Percentiles rank a stretch among this genome's conserved stretches.
phyloP scores from a whole-genome alignment of 148 eudicot species.

The Suaeda aralocaspica region DNA sequence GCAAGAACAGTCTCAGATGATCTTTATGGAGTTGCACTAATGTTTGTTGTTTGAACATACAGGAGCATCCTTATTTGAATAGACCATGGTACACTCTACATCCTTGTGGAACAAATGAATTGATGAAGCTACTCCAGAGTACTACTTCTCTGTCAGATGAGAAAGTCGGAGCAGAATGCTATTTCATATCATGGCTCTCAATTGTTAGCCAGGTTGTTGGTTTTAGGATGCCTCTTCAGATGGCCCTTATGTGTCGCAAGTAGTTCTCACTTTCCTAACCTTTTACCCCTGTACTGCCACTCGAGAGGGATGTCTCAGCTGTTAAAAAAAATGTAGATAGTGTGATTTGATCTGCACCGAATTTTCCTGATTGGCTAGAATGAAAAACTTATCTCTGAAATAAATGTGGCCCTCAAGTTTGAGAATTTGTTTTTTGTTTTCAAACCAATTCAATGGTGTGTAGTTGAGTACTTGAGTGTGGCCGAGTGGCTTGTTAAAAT shows the following conservation, averaged over 20 bases:
- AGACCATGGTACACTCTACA: constrained; percentile 87
- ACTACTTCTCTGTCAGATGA: constrained; percentile 27
- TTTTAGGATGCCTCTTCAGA: constrained; percentile 56
- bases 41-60: constrained; percentile 1
- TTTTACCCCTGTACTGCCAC: background rate
- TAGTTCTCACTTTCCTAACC: constrained; percentile 1
- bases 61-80: constrained; percentile 91
- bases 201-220: constrained; percentile 89
- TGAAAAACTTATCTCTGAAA: no score
- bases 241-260: constrained; percentile 26
- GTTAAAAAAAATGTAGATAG: no score
- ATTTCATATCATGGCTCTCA: constrained; percentile 76
- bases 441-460: no score
- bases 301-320: no score
- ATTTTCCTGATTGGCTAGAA: no score
- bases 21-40: background rate
- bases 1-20: background rate
- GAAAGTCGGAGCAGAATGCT: constrained; percentile 32
- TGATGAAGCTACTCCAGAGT: constrained; percentile 63
- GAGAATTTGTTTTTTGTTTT: no score
- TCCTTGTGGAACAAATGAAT: constrained; percentile 91
- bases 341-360: no score
- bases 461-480: no score
- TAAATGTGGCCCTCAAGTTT: no score
- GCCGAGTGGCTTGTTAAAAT: no score